These are phyloP conservation scores for Paecilomyces dactylethromorphus DNA, from an alignment of 2,329 filamentous ascomycete genomes.

Conservation along the genomic window DNA sequence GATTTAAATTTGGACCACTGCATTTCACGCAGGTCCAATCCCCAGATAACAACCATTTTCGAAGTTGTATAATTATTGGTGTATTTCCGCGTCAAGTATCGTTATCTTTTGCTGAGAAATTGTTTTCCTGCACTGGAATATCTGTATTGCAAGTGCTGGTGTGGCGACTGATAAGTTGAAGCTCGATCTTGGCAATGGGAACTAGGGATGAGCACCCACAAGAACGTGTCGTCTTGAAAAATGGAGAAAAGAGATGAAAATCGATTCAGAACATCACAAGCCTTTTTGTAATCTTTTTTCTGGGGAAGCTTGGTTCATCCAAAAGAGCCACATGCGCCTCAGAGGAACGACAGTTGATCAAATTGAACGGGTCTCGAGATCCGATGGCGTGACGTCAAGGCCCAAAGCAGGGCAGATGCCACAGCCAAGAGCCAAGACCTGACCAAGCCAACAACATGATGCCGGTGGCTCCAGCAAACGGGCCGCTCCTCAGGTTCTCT, in stretches of 20 bases:
- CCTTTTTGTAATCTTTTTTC: background rate
- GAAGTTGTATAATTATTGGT: background rate
- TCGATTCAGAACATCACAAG: background rate
- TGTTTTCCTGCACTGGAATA: background rate
- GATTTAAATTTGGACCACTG: conserved; percentile 53
- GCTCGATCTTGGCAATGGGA: background rate
- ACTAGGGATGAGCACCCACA: background rate
- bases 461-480: background rate
- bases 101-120: background rate
- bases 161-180: background rate
- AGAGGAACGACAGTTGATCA: background rate
- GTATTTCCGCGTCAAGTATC: background rate
- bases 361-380: background rate
- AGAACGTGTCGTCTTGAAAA: background rate
- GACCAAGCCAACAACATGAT: background rate
- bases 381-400: background rate
- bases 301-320: background rate
- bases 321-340: background rate
- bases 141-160: background rate
- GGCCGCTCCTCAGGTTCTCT: background rate
- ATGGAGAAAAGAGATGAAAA: background rate
- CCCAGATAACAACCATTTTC: conserved; percentile 48
- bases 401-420: background rate
- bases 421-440: background rate
- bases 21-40: conserved; percentile 51